Percentiles rank a stretch among this genome's conserved stretches.
Conservation (phyloP, 768 basidiomycete species). For the Tulasnella sp. region DNA sequence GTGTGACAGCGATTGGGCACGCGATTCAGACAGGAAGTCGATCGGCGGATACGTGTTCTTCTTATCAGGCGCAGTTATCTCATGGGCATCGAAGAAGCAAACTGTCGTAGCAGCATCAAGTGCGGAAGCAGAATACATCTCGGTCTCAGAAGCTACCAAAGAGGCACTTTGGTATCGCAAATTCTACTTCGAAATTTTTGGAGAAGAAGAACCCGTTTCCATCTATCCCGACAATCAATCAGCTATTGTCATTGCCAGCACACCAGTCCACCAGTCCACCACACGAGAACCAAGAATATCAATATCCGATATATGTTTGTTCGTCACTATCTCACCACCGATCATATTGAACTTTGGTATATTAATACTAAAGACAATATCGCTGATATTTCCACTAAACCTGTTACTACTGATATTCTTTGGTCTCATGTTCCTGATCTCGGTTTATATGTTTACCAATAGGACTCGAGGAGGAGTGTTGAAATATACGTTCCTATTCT, state of each 20-base stretch:
- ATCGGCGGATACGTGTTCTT: slow-evolving; percentile 26
- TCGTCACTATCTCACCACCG: slow-evolving; percentile 20
- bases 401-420: slow-evolving; percentile 8
- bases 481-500: too few relatives aligned
- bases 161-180: slow-evolving; percentile 21
- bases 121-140: slow-evolving; percentile 25
- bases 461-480: too few relatives aligned
- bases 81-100: slow-evolving; percentile 31
- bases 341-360: slow-evolving; percentile 11
- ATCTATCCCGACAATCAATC: slow-evolving; percentile 12
- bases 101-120: slow-evolving; percentile 27
- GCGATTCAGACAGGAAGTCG: too few relatives aligned
- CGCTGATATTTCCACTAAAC: slow-evolving; percentile 22
- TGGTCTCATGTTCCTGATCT: too few relatives aligned
- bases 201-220: slow-evolving; percentile 10
- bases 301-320: slow-evolving; percentile 22
- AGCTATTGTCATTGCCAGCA: not conserved
- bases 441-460: too few relatives aligned
- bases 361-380: slow-evolving; percentile 16
- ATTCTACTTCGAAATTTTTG: slow-evolving; percentile 18
- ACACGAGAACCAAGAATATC: slow-evolving; percentile 1
- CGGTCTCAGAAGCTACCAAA: slow-evolving; percentile 17
- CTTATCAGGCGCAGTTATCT: slow-evolving; percentile 28
- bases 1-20: too few relatives aligned
- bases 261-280: slow-evolving; percentile 13